Base-by-base conservation (phyloP, 1,284 basidiomycete species). In the Naganishia sp. region DNA sequence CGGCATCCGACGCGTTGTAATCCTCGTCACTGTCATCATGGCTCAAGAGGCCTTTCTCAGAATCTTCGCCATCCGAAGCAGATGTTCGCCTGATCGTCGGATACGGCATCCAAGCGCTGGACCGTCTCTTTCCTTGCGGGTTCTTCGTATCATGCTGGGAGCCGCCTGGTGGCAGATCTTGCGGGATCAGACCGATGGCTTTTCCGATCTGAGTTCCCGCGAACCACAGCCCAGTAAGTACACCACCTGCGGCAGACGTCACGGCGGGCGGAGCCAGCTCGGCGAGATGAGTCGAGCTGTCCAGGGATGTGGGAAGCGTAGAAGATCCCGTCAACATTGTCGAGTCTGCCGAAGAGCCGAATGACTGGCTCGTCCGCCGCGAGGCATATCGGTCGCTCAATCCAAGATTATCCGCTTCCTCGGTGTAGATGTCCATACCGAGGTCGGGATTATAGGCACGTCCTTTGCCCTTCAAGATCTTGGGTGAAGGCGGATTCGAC, bases 21-120 rank as follows among this genome's bases (percentile, higher is more conserved):
- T 73, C 71, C 15, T 71, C 72, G 23, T 75, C 74, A 25, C 71
- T 71, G 5, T 70, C 72, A n/a, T 72, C 74, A 21, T 44, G 42
- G 36, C 59, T 56, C 16, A 46, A 43, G 42, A 77, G 52, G 0
- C 77, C 78, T 61, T 77, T 77, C 63, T 80, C 78, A 25, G 74
- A 76, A 54, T 78, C 75, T 13, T 72, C 73, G 33, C 75, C 73
- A 6, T 73, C 74, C 0, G 61, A 65, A 50, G 69, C 52, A 10
- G 63, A 54, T 28, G 25, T 45, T 42, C 31, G 52, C 59, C 44
- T 56, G 36, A 36, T 66, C 49, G 50, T 65, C 44, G 57, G 36
- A 64, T 64, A 42, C 61, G 63, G 3, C 69, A 69, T 64, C 61
- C 63, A 65, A 9, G 64, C 45, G 15, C 72, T 72, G 16, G 70